Conservation (phyloP, 352 stramenopile species). For the Phytophthora parvispora region DNA sequence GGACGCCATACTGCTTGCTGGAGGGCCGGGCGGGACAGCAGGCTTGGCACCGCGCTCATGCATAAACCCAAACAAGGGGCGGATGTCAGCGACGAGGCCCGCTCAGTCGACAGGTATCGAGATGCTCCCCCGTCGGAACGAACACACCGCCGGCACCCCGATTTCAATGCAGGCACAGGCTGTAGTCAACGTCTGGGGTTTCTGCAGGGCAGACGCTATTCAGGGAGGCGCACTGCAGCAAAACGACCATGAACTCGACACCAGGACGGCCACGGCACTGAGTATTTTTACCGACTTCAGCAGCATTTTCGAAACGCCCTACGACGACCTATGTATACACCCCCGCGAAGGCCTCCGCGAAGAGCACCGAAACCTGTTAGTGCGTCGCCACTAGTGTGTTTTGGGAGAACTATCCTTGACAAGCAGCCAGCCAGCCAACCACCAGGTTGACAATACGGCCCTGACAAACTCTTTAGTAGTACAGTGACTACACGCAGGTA, state of each 20-base stretch:
- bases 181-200: slow-evolving; percentile 20
- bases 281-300: slow-evolving; percentile 37
- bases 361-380: no score
- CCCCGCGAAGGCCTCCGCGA: no score
- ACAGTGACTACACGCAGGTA: no score
- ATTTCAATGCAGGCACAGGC: not conserved
- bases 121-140: not conserved
- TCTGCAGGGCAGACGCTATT: slow-evolving; percentile 24
- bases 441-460: no score
- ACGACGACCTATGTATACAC: no score
- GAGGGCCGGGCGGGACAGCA: slow-evolving; percentile 20
- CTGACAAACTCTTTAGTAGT: no score
- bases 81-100: slow-evolving; percentile 9
- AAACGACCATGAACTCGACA: slow-evolving; percentile 18
- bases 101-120: slow-evolving; percentile 13
- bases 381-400: no score
- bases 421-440: no score
- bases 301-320: slow-evolving; percentile 27
- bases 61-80: slow-evolving; percentile 34
- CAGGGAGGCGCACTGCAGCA: slow-evolving; percentile 1
- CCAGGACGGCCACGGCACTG: not conserved
- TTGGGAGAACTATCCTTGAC: no score
- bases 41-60: slow-evolving; percentile 25
- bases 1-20: slow-evolving; percentile 32
- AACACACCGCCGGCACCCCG: no score